Base-by-base conservation (phyloP, 2,329 filamentous ascomycete species). In the Dothistroma pini region DNA sequence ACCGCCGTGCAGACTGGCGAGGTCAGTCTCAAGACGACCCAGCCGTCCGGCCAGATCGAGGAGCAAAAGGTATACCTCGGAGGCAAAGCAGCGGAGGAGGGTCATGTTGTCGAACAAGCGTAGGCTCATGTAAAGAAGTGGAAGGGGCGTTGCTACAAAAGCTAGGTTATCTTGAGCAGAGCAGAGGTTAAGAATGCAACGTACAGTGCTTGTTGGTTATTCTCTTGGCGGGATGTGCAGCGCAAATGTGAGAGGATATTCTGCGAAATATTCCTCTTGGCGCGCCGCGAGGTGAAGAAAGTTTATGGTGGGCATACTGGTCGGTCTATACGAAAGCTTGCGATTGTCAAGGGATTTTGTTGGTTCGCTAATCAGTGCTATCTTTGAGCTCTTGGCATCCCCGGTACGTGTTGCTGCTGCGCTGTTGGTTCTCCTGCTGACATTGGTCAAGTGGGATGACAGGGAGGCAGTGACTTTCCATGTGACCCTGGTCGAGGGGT, bases 1-100 rank as follows among this genome's bases (percentile, higher is more conserved):
- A 52, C 52, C 19, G 57, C 61, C 29, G 60, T 61, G 21, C 57
- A 68, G 50, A 68, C 63, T 41, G 58, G 57, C 9, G 58, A 65
- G 59, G 64, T 60, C 1, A 54, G 52, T 11, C 52, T 59, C 16
- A 62, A 58, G 29, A 66, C 72, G 31, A 62, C 57, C 44, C 63
- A 61, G 47, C 64, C 64, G 4, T 64, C 59, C 8, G 71, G 68
- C 7, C 67, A 69, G 22, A 57, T 66, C 29, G 68, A 72, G 50
- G 70, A 67, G 31, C 56, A 70, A 52, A 75, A 70, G 41, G 62
- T 69, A 22, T 70, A 64, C 60, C 61, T 72, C 1, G 74, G 70
- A 22, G 74, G 67, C 10, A 66, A 65, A 25, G 73, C 71, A 9
- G 63, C 60, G 2, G 67, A 72, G 31, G 70, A 74, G 52, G 73